Percentiles rank a stretch among this genome's conserved stretches.
phyloP scores from a whole-genome alignment of 345 rosid species.

The Arabidopsis arenosa region DNA sequence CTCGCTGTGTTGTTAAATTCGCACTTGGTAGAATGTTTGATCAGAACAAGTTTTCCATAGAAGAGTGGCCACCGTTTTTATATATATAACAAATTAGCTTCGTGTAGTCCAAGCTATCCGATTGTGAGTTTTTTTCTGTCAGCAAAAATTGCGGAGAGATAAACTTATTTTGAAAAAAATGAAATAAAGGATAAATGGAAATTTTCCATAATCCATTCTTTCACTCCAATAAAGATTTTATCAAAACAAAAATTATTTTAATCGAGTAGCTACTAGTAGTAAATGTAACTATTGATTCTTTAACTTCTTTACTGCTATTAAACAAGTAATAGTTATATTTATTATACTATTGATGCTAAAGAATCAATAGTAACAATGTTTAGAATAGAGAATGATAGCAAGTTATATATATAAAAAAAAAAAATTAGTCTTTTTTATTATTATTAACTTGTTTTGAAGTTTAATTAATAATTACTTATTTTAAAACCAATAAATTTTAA shows the following conservation, averaged over 20 bases:
- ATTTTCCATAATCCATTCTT: background rate
- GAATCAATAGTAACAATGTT: background rate
- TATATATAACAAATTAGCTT: background rate
- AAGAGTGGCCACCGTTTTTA: background rate
- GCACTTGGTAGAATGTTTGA: background rate
- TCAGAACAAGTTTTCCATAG: background rate
- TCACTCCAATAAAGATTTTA: background rate
- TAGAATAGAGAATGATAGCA: background rate
- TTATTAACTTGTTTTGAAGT: background rate
- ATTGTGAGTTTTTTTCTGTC: background rate
- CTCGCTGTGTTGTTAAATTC: conserved; percentile 6
- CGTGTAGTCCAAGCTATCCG: conserved; percentile 28
- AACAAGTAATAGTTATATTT: background rate
- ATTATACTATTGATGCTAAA: too few species aligned
- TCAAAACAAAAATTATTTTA: background rate
- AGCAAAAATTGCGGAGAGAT: background rate
- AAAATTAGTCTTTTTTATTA: background rate
- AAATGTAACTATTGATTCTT: conserved; percentile 1
- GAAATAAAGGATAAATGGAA: background rate
- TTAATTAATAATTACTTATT: background rate
- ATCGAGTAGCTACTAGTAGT: background rate
- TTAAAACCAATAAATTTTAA: background rate
- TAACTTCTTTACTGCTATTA: background rate
- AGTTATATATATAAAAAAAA: too few species aligned
- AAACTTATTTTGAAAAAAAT: background rate